These are phyloP conservation scores for Gynochthodes officinalis DNA, from an alignment of 257 asterid species.

Conservation along the genomic window DNA sequence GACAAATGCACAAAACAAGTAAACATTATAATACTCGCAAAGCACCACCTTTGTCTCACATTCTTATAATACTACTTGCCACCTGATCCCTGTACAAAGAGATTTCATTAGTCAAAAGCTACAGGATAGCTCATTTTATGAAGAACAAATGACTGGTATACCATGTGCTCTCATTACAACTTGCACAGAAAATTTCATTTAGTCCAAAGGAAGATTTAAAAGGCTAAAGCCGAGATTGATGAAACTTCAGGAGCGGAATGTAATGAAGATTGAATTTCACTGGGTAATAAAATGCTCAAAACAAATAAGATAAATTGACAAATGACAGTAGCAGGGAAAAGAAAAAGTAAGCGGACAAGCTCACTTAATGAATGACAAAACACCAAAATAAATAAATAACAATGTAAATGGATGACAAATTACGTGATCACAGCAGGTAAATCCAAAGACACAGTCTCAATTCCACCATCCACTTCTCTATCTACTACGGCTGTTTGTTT, in stretches of 20 bases:
- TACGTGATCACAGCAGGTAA: slow-evolving; percentile 98
- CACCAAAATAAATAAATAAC: background rate
- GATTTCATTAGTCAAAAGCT: background rate
- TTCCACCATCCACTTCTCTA: slow-evolving; percentile 98
- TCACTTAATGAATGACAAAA: background rate
- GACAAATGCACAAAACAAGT: background rate
- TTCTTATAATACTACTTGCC: background rate
- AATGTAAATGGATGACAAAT: slow-evolving; percentile 12
- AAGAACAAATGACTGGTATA: background rate
- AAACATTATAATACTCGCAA: background rate
- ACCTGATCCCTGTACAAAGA: slow-evolving; percentile 2
- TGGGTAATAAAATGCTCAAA: background rate
- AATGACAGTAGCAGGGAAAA: background rate
- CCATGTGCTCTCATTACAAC: background rate
- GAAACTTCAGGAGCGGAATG: background rate
- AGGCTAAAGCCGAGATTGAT: background rate
- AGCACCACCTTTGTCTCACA: background rate
- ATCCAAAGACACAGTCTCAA: slow-evolving; percentile 79
- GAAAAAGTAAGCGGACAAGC: background rate
- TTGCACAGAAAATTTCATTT: background rate
- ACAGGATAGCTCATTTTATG: background rate
- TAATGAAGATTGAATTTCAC: background rate
- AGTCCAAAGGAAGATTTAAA: slow-evolving; percentile 1
- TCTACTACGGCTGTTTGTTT: slow-evolving; percentile 70
- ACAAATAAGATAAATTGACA: background rate